Evolutionary conservation across 2,329 filamentous ascomycete genomes (phyloP), one percentile per base, ranked within the genome.

Genomic region (Ilyonectria robusta): DNA sequence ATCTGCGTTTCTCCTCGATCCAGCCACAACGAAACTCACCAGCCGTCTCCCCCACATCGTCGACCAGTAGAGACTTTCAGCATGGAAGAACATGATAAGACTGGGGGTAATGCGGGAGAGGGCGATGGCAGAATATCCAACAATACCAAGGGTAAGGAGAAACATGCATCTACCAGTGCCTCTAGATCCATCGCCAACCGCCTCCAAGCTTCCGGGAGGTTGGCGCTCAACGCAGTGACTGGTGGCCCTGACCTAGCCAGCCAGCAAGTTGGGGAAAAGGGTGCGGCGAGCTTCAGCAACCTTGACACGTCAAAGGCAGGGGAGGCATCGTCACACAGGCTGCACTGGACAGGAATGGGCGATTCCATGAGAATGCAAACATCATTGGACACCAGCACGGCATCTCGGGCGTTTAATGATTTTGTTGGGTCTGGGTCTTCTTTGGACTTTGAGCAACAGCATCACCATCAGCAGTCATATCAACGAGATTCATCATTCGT

Each of bases 401-500:
- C 80, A 51, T 81, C 82, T 48, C 77, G 71, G 48, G 73, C 75
- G 13, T 72, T 72, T 46, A 68, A 77, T 56, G 77, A 78, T 26
- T 71, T 70, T 60, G 67, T 69, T n/a, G 61, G 44, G 54, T 67
- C 65, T 19, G 66, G 68, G 21, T 55, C 62, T 44, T 68, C 64
- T 2, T 42, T 76, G 35, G 55, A 56, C 19, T 9, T 62, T 44
- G 68, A 68, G 31, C 46, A 59, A 35, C 46, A 59, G 31, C 29
- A 33, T 21, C 51, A 44, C n/a, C 50, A 31, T 15, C 29, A 63
- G 19, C 53, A 21, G n/a, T 33, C 37, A 2, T 6, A 29, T 15
- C 44, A 40, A 26, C 19, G 47, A 50, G 23, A 44, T 13, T 29
- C 35, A 15, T 59, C 62, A 35, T 29, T 75, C 13, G 57, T 19